Percentiles rank a stretch among this genome's conserved stretches.
These are phyloP conservation scores for Penicillium sp. DNA, from an alignment of 2,329 filamentous ascomycete species.

Conservation along the genomic window DNA sequence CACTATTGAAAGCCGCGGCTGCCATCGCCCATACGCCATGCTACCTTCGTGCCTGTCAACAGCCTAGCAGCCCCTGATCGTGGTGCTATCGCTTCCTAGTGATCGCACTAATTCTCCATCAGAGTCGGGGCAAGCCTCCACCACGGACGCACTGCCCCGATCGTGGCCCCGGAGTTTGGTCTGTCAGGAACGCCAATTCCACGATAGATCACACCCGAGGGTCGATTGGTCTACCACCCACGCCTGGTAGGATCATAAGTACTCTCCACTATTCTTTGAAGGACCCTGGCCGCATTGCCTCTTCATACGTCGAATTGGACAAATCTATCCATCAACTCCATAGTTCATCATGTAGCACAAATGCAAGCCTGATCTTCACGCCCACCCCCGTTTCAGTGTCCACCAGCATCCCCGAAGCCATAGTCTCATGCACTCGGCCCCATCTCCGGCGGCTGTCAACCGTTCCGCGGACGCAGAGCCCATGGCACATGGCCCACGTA, in stretches of 20 bases:
- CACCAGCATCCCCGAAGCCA: background rate
- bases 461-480: too few relatives aligned
- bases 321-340: too few relatives aligned
- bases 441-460: too few relatives aligned
- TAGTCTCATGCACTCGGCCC: background rate
- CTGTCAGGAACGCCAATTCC: background rate
- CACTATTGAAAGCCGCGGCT: slow-evolving; percentile 23
- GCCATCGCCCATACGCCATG: slow-evolving; percentile 14
- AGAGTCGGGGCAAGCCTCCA: background rate
- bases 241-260: too few relatives aligned
- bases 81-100: background rate
- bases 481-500: slow-evolving; percentile 11
- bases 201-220: background rate
- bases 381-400: background rate
- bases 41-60: slow-evolving; percentile 25
- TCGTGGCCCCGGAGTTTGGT: background rate
- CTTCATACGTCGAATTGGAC: too few relatives aligned
- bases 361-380: slow-evolving; percentile 3
- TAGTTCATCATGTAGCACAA: too few relatives aligned
- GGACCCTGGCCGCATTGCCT: too few relatives aligned
- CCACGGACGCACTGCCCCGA: background rate
- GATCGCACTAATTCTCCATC: slow-evolving; percentile 1
- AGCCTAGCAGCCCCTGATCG: slow-evolving; percentile 1
- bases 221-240: background rate
- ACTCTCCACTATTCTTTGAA: too few relatives aligned